Conservation (phyloP, 2,329 filamentous ascomycete genomes). For the Trichoderma sp. region DNA sequence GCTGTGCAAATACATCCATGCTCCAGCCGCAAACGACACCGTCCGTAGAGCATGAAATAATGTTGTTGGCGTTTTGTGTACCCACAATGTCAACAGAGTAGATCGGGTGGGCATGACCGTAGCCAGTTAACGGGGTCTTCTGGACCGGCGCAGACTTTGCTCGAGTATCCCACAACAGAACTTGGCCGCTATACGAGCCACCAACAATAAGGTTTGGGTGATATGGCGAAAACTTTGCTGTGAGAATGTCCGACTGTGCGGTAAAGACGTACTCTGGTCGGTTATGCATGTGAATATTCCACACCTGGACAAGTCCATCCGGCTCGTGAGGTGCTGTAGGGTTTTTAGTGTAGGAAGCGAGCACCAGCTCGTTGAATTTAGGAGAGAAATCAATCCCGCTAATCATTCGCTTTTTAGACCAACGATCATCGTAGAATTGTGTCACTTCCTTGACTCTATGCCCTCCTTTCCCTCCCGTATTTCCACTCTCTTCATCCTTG, state of each 20-base stretch:
- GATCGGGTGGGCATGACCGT: constrained; percentile 93
- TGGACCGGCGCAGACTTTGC: constrained; percentile 88
- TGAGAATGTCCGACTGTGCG: constrained; percentile 91
- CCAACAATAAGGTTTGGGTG: constrained; percentile 96
- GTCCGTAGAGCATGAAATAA: constrained; percentile 95
- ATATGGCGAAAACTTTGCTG: constrained; percentile 97
- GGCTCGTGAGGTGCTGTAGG: constrained; percentile 92
- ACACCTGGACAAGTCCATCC: constrained; percentile 90
- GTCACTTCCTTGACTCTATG: constrained; percentile 82
- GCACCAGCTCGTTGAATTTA: constrained; percentile 89
- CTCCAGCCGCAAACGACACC: constrained; percentile 97
- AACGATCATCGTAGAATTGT: constrained; percentile 92
- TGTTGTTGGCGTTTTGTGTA: constrained; percentile 98
- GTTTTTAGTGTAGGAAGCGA: constrained; percentile 97
- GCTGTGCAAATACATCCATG: constrained; percentile 96
- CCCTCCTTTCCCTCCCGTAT: constrained; percentile 70
- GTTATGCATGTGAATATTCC: constrained; percentile 94
- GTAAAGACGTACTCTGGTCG: constrained; percentile 96
- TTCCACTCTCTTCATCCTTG: constrained; percentile 77
- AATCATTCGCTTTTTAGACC: constrained; percentile 97
- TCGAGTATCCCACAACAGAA: constrained; percentile 95
- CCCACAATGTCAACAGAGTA: constrained; percentile 96
- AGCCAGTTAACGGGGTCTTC: constrained; percentile 93
- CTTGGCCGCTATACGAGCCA: constrained; percentile 94
- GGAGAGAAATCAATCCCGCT: constrained; percentile 94